Evolutionary conservation across 768 basidiomycete genomes (phyloP), one percentile per base, ranked within the genome.

Genomic region (Boletus edulis): DNA sequence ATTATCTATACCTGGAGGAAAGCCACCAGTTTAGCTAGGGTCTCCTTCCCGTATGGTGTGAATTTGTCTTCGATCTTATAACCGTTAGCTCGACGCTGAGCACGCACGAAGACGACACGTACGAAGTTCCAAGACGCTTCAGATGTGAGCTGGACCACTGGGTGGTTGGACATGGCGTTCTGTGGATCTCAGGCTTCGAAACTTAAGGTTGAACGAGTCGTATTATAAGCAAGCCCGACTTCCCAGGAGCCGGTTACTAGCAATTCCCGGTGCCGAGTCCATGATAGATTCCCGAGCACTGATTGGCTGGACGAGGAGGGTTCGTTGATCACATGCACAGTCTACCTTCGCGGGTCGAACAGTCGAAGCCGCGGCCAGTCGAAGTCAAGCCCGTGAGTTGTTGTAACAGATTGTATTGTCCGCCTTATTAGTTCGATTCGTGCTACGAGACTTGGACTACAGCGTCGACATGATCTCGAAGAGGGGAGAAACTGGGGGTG

Each of bases 121-220:
- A 93, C 92, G 79, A 95, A 81, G 44, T 89, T 85, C 92, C 92
- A 95, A 61, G 91, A 89, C 32, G 89, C 83, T 62, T 87, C 80
- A 2, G 91, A 92, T 24, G 89, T 94, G 63, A 88, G 83, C 53
- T 87, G 81, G 56, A 84, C 78, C 52, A 93, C 76, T 41, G 90
- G 88, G 66, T 93, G 92, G 49, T 76, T 67, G 38, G 76, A 63
- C 89, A 87, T 87, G 47, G 39, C 22, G 49, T 46, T 51, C 34
- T 29, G 29, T 29, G 29, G 8, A 29, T 29, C 29, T 29, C 29
- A 29, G 29, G 7, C 8, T 29, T 29, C 8, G 9, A 29, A 29
- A n/a, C n/a, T n/a, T n/a, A n/a, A n/a, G n/a, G n/a, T 24, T 24
- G 24, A 24, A 24, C 24, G 24, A 27, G 15, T 37, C 35, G 35